These are phyloP conservation scores for Mycena filopes DNA, from an alignment of 768 basidiomycete species.

Conservation along the genomic window DNA sequence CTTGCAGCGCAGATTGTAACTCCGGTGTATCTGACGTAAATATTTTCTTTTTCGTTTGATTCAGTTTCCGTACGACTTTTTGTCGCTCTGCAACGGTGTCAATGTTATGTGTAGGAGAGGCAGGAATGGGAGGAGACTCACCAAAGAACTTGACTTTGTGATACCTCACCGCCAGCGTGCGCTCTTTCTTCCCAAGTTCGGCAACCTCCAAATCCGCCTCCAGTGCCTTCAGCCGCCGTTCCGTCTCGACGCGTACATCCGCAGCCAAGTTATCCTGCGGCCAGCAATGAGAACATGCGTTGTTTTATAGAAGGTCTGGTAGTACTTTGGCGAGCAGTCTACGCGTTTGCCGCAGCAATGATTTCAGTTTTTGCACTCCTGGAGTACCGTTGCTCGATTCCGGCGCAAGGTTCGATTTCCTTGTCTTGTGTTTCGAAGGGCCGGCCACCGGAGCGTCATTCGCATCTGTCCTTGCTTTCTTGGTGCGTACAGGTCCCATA, in stretches of 20 bases:
- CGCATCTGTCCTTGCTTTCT: slow-evolving; percentile 17
- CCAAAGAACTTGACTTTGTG: slow-evolving; percentile 97
- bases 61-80: slow-evolving; percentile 84
- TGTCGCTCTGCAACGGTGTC: slow-evolving; percentile 71
- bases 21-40: slow-evolving; percentile 47
- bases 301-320: background rate
- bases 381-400: slow-evolving; percentile 51
- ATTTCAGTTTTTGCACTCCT: slow-evolving; percentile 89
- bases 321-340: slow-evolving; percentile 83
- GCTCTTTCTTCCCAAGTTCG: slow-evolving; percentile 72
- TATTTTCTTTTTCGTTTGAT: slow-evolving; percentile 69
- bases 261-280: slow-evolving; percentile 83
- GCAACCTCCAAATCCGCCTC: slow-evolving; percentile 78
- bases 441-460: slow-evolving; percentile 27
- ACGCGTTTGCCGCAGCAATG: slow-evolving; percentile 83
- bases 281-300: background rate
- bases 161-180: slow-evolving; percentile 79
- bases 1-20: slow-evolving; percentile 60
- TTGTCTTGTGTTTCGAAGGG: slow-evolving; percentile 40
- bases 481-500: slow-evolving; percentile 35
- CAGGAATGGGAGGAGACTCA: slow-evolving; percentile 44
- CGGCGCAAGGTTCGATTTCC: slow-evolving; percentile 37
- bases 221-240: slow-evolving; percentile 79
- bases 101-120: background rate
- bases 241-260: slow-evolving; percentile 82